Conservation (phyloP, 805 yeast species). For the Spathaspora arborariae region DNA sequence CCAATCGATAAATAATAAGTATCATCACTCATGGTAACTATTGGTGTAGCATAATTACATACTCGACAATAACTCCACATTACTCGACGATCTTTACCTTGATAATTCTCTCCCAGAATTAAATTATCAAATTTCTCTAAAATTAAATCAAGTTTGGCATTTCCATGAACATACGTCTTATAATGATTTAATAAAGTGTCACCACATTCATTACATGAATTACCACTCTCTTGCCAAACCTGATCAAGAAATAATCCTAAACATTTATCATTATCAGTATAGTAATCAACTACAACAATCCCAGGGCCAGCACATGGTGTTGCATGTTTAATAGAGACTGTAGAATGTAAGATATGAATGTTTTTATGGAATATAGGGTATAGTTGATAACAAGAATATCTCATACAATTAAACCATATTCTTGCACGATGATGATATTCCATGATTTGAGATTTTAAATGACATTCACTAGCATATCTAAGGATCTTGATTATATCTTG, state of each 20-base stretch:
- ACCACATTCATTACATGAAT: slow-evolving; percentile 78
- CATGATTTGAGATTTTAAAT: slow-evolving; percentile 45
- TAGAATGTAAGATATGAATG: slow-evolving; percentile 72
- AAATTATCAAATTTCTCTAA: slow-evolving; percentile 48
- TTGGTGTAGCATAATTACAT: slow-evolving; percentile 74
- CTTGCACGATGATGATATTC: slow-evolving; percentile 47
- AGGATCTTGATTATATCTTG: slow-evolving; percentile 36
- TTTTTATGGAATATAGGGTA: slow-evolving; percentile 63
- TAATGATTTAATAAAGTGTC: slow-evolving; percentile 68
- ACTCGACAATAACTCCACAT: slow-evolving; percentile 90
- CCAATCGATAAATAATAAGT: slow-evolving; percentile 93
- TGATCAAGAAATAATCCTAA: slow-evolving; percentile 87
- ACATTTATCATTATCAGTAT: slow-evolving; percentile 87
- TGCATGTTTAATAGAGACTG: slow-evolving; percentile 77
- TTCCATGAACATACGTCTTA: slow-evolving; percentile 84
- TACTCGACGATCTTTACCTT: slow-evolving; percentile 48
- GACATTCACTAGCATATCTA: slow-evolving; percentile 30
- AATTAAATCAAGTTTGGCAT: slow-evolving; percentile 74
- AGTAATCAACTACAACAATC: slow-evolving; percentile 76
- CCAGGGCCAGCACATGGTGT: slow-evolving; percentile 94
- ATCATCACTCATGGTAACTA: slow-evolving; percentile 75
- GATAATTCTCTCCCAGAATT: slow-evolving; percentile 14
- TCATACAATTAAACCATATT: slow-evolving; percentile 40
- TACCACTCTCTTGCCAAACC: slow-evolving; percentile 61
- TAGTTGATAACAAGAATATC: slow-evolving; percentile 33